phyloP scores from a whole-genome alignment of 805 yeast species.

The Candida xiaguanensis region DNA sequence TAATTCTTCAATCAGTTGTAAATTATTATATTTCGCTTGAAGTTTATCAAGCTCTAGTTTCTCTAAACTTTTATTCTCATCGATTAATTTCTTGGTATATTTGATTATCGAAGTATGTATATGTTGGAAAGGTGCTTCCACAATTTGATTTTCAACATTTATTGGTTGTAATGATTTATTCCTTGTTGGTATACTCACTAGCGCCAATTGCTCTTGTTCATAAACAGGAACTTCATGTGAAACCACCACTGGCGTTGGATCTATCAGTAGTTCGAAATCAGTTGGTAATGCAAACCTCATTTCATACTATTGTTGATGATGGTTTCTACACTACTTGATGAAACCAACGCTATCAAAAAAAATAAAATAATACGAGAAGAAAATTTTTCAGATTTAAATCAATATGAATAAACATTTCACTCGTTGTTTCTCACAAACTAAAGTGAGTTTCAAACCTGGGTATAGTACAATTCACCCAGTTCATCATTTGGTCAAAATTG shows the following conservation, averaged over 20 bases:
- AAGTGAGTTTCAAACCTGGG: slow-evolving; percentile 46
- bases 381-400: slow-evolving; percentile 4
- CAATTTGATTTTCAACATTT: neutral
- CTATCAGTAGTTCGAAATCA: slow-evolving; percentile 16
- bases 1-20: neutral
- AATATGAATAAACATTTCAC: slow-evolving; percentile 19
- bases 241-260: neutral
- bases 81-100: neutral
- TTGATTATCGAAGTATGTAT: slow-evolving; percentile 7
- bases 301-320: neutral
- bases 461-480: slow-evolving; percentile 82
- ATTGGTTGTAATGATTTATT: neutral
- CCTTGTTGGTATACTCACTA: neutral
- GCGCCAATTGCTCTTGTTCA: slow-evolving; percentile 7
- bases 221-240: neutral
- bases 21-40: neutral
- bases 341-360: neutral
- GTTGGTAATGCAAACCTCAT: slow-evolving; percentile 30
- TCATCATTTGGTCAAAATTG: slow-evolving; percentile 79
- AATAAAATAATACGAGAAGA: slow-evolving; percentile 1
- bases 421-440: slow-evolving; percentile 35
- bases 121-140: slow-evolving; percentile 2
- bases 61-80: neutral
- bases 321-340: slow-evolving; percentile 1
- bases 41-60: neutral